Evolutionary conservation across 345 rosid genomes (phyloP), one percentile per base, ranked within the genome.

Genomic region (Geranium rotundifolium): DNA sequence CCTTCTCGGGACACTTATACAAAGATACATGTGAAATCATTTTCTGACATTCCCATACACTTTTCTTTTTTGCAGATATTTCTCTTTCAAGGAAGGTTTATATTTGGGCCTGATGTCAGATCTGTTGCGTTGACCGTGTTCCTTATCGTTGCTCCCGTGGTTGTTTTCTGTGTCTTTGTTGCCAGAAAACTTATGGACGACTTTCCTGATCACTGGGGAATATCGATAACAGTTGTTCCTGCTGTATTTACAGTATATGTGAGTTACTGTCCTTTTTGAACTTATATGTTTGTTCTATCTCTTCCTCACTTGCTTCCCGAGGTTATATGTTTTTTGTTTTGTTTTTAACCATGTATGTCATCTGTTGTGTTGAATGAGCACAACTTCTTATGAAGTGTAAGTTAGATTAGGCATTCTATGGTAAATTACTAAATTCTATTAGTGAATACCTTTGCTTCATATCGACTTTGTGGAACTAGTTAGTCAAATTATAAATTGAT

Each of bases 21-120:
- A 34, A 34, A 34, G 41, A 8, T 34, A 34, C 57, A 41, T 54
- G 61, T 67, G 59, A 46, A 14, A 46, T 27, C 58, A 23, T 18
- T 41, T 27, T 39, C 58, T 52, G 19, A 41, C 17, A 30, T 63
- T 19, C 57, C 63, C 27, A 46, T 46, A 46, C 10, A 3, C 14
- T 46, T 55, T 41, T 54, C 23, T 10, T 52, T 71, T 23, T 61
- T 81, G 70, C 90, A 93, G 99, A 71, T 80, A 76, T 93, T 93
- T 72, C 50, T 77, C 63, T 71, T 79, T 50, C 72, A 71, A 23
- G 99, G 99, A 68, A 85, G 99, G 79, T 80, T 93, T 39, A 85
- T 93, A 69, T 90, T 88, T 76, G 99, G 99, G 79, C 99, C 99
- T 0, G 99, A 93, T 83, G 90, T 84, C 17, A 75, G 83, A 64